Evolutionary conservation across 345 rosid species (phyloP).

Genomic region (Acer campestre): DNA sequence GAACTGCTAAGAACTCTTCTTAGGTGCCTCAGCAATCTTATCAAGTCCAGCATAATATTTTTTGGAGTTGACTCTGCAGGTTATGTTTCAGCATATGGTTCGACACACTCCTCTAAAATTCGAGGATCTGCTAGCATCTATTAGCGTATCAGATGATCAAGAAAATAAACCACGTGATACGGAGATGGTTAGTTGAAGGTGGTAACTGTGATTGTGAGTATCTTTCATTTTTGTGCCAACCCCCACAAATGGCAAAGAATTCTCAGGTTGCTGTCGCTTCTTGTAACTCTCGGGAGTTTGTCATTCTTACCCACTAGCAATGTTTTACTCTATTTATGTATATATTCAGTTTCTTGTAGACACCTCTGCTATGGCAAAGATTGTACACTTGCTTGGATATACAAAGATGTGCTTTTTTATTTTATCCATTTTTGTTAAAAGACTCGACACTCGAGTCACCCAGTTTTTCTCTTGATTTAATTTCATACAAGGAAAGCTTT

Average conservation of each 20-base stretch:
- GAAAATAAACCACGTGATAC: conserved; percentile 53
- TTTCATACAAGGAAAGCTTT: too few species aligned
- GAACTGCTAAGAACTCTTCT: not conserved
- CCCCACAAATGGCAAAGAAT: not conserved
- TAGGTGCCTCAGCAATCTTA: not conserved
- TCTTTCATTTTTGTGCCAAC: not conserved
- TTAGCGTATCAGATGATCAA: conserved; percentile 44
- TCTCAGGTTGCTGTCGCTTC: not conserved
- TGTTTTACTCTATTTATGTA: not conserved
- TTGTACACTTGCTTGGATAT: not conserved
- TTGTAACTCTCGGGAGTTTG: not conserved
- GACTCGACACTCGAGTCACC: not conserved
- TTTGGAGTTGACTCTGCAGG: conserved; percentile 45
- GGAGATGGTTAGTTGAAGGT: conserved; percentile 68
- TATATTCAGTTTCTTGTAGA: not conserved
- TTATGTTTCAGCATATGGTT: conserved; percentile 76
- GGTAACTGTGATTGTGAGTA: not conserved
- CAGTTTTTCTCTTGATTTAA: not conserved
- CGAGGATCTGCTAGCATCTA: conserved; percentile 69
- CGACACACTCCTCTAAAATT: conserved; percentile 77
- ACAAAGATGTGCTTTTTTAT: not conserved
- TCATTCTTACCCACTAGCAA: not conserved
- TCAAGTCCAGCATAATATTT: not conserved
- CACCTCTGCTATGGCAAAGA: not conserved
- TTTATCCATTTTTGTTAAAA: not conserved